These are phyloP conservation scores for Picochlorum sp. DNA, from an alignment of 139 green algal species.

Conservation along the genomic window DNA sequence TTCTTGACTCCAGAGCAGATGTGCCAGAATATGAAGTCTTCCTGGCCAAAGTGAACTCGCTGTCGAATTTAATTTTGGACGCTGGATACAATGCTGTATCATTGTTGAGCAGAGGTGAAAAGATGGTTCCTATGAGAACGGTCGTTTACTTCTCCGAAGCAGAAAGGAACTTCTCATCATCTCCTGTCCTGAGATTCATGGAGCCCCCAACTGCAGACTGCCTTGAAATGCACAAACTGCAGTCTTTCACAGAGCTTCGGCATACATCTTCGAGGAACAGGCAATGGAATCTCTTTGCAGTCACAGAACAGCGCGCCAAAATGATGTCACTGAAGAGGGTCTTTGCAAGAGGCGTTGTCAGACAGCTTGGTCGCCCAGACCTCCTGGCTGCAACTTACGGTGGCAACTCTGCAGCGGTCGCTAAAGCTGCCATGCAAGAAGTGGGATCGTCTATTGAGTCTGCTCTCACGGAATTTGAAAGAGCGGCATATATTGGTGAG, in stretches of 20 bases:
- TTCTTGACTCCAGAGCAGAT: conserved; percentile 3
- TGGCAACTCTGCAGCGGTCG: conserved; percentile 45
- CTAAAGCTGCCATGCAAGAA: conserved; percentile 62
- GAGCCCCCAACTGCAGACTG: conserved; percentile 46
- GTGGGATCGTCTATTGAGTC: conserved; percentile 59
- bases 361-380: conserved; percentile 41
- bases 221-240: conserved; percentile 76
- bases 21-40: conserved; percentile 9
- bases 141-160: conserved; percentile 27
- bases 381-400: conserved; percentile 66
- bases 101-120: conserved; percentile 30
- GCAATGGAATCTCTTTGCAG: conserved; percentile 82
- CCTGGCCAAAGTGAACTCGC: conserved; percentile 22
- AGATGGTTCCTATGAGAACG: conserved; percentile 41
- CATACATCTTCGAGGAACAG: conserved; percentile 75
- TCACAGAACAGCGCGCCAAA: conserved; percentile 49
- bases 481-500: conserved; percentile 13
- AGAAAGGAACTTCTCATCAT: conserved; percentile 20
- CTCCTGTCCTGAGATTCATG: conserved; percentile 43
- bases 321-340: conserved; percentile 56
- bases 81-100: conserved; percentile 33
- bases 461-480: conserved; percentile 55
- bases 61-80: conserved; percentile 1
- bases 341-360: conserved; percentile 73
- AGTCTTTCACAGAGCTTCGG: neutral